Base-by-base conservation (phyloP, 169 alveolate genomes). In the Cryptosporidium baileyi region DNA sequence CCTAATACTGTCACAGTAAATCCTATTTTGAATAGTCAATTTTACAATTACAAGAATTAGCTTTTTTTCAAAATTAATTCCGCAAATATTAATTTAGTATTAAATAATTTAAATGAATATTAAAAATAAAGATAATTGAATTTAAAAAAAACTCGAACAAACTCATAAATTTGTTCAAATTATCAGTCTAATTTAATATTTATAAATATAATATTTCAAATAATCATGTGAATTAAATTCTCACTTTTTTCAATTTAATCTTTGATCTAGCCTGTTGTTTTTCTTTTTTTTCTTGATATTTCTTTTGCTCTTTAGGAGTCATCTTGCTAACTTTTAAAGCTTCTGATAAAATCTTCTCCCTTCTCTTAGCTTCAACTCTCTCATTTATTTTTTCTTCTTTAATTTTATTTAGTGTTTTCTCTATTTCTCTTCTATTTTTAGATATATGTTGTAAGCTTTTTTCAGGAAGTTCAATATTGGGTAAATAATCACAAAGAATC, bases 221-320 rank as follows among this genome's bases (percentile, higher is more conserved):
- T 4, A 47, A 47, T 47, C 19, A 1, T n/a, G 3, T n/a, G 15
- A 4, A 11, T 62, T 24, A 65, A 65, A 26, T 9, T 57, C 67
- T 28, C 8, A 51, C 40, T 28, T 38, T 54, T n/a, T 57, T 74
- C 28, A 74, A 4, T 45, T 74, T 74, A n/a, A 74, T 74, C 38
- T 60, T 52, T 19, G 85, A 74, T 51, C 67, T 74, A 5, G 67
- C 67, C 1, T 74, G 52, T 38, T 74, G 74, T 22, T 45, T 74
- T 4, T 51, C 85, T 28, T 74, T 74, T 59, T 74, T 74, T 32
- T 74, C 85, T 54, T 74, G 85, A 41, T 74, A 74, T 54, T 74
- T 74, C 38, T 74, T 74, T 74, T 74, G 85, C 7, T 74, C 74
- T 57, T 74, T 51, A 24, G 85, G 85, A 40, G 67, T 74, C 85